Conservation (phyloP, 352 stramenopile genomes). For the Phytopythium ostracodes region DNA sequence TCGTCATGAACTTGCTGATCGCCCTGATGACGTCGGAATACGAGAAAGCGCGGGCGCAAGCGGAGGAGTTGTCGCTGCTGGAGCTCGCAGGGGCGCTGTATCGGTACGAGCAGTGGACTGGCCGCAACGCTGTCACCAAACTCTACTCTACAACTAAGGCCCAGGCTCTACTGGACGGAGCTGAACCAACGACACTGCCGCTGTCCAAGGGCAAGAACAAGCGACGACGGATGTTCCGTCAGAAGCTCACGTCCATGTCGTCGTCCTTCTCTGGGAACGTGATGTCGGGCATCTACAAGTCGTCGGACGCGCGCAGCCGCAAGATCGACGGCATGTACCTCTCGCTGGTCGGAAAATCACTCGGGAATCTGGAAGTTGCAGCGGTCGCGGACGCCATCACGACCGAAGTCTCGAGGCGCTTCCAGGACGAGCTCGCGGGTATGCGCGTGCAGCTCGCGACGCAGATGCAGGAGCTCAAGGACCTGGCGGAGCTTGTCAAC, state of each 20-base stretch:
- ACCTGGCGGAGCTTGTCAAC: conserved; percentile 18
- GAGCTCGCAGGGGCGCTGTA: conserved; percentile 43
- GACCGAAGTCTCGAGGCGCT: conserved; percentile 26
- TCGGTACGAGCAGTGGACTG: conserved; percentile 55
- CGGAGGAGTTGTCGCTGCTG: conserved; percentile 44
- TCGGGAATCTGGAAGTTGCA: conserved; percentile 11
- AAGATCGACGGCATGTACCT: conserved; percentile 23
- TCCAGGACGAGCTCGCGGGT: conserved; percentile 25
- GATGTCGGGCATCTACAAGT: conserved; percentile 4
- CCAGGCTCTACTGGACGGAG: conserved; percentile 23
- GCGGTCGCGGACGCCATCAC: conserved; percentile 26
- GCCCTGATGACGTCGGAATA: conserved; percentile 63
- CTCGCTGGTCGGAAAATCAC: conserved; percentile 15
- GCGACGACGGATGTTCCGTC: conserved; percentile 16
- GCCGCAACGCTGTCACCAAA: conserved; percentile 23
- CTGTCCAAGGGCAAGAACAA: conserved; percentile 5
- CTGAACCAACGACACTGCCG: conserved; percentile 13
- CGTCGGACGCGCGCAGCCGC: conserved; percentile 9
- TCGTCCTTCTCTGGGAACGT: conserved; percentile 16
- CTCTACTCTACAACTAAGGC: conserved; percentile 34
- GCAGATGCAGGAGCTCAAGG: conserved; percentile 25
- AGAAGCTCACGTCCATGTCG: conserved; percentile 22
- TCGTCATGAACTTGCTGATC: conserved; percentile 49
- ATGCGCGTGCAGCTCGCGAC: conserved; percentile 29
- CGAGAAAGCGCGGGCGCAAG: conserved; percentile 44